Evolutionary conservation across 768 basidiomycete species (phyloP).

Genomic region (Thelephora aurantiotincta): DNA sequence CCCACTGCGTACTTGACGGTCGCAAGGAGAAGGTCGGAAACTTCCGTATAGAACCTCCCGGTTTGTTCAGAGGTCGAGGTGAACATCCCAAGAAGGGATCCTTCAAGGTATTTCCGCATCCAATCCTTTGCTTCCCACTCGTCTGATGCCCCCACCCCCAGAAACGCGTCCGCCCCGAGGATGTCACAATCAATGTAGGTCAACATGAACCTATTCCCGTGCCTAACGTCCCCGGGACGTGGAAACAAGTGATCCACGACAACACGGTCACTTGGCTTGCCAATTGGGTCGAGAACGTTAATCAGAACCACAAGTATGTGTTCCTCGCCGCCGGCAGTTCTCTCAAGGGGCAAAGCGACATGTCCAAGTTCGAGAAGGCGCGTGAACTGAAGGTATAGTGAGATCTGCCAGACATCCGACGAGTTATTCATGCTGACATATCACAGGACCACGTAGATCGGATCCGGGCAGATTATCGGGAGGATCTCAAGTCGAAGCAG

Average conservation of each 20-base stretch:
- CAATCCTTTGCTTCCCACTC: background rate
- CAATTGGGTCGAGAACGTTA: constrained; percentile 98
- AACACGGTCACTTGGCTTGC: constrained; percentile 98
- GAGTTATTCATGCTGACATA: constrained; percentile 3
- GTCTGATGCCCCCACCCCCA: background rate
- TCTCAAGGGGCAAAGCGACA: constrained; percentile 95
- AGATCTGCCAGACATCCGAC: background rate
- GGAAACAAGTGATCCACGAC: constrained; percentile 83
- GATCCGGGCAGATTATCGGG: constrained; percentile 80
- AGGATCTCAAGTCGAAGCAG: constrained; percentile 75
- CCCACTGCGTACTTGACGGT: constrained; percentile 80
- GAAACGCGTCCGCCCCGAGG: constrained; percentile 75
- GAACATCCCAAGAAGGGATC: constrained; percentile 97
- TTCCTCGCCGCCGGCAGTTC: constrained; percentile 97
- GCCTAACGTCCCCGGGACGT: constrained; percentile 87
- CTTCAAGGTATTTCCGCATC: constrained; percentile 49
- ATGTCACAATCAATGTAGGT: constrained; percentile 93
- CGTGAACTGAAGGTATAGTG: constrained; percentile 75
- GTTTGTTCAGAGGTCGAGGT: constrained; percentile 94
- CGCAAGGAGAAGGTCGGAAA: constrained; percentile 98
- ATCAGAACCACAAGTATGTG: constrained; percentile 91
- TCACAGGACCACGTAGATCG: constrained; percentile 75
- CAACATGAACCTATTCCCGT: constrained; percentile 55
- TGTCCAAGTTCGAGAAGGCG: constrained; percentile 96
- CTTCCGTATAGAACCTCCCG: constrained; percentile 96